Base-by-base conservation (phyloP, 2,329 filamentous ascomycete species). In the Colletotrichum sp. region DNA sequence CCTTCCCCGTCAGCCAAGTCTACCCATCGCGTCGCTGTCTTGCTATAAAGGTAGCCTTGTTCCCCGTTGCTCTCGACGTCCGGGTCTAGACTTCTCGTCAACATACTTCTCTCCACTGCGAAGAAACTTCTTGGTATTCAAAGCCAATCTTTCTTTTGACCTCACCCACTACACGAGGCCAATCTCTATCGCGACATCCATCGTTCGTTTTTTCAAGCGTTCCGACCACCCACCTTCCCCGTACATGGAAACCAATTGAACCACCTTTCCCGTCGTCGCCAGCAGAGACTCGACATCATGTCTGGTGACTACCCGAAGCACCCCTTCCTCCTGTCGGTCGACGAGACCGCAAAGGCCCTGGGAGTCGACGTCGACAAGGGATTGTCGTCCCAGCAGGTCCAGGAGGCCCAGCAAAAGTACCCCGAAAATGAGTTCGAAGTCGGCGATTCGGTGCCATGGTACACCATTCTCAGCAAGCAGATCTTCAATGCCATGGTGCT, bases 401-500 rank as follows among this genome's bases (percentile, higher is more conserved):
- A 88, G 68, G 84, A 91, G 72, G 87, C 93, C 28, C 89, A 92
- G 72, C 84, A 89, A 26, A 87, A 90, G 75, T 92, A 93, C 81
- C 93, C 93, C 66, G 87, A 84, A 21, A 96, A 96, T 85, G 93
- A 95, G 81, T 88, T 96, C 24, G 91, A 95, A 60, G 91, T 95
- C 24, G 92, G 89, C 24, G 92, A 90, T 32, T 91, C 90, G 32
- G 92, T 96, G 64, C 90, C 90, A 81, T 89, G 92, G 93, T 88
- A 92, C 80, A 96, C 93, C 80, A 95, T 96, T 57, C 85, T 96
- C 63, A 86, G 94, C 74, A 93, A 93, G 80, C 94, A 96, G 83
- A 84, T 95, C 26, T 91, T 92, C 81, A 96, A 96, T 87, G 94
- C 94, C 74, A 95, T 95, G 94, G 94, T 94, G 72, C 84, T 95